Evolutionary conservation across 148 eudicot genomes (phyloP), one percentile per base, ranked within the genome.

Genomic region (Talinum fruticosum): DNA sequence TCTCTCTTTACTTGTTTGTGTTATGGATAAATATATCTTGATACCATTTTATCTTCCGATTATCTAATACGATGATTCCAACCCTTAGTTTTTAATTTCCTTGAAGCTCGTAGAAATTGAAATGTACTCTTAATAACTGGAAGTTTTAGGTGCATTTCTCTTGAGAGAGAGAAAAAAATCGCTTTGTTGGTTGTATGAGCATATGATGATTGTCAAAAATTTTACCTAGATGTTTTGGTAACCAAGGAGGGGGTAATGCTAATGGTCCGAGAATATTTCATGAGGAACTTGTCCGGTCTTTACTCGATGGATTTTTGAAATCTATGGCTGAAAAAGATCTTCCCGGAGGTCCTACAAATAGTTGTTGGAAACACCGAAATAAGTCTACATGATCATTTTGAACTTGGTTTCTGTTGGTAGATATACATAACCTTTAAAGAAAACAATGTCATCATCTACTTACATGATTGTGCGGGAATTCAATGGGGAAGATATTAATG

Each of bases 171-270:
- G 2, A 49, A 14, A 5, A 23, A 65, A n/a, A n/a, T n/a, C 32
- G 30, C 19, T 36, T 10, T 65, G 24, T 54, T 16, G 65, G 34
- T 65, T 6, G 29, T 72, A 72, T 14, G 62, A 53, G 64, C 28
- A 33, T 51, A 53, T 68, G 73, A 68, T 45, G 69, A 80, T 30
- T 68, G 24, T 14, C 47, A 62, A 72, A 72, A 66, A 1, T 8
- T 21, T 23, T 64, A 21, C 32, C 21, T 41, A 19, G 19, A 8
- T 47, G 29, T 45, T 79, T 64, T n/a, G n/a, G 73, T 66, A 74
- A 51, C 66, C 77, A 10, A 51, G 57, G 77, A 73, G 33, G 16
- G 28, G 29, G 36, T 34, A 73, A 54, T 66, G 68, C 65, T 66
- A 34, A 73, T 67, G 44, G 66, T 38, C 38, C 66, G 28, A 73